Conservation (phyloP, 148 eudicot species). For the Salicornia ramosissima region DNA sequence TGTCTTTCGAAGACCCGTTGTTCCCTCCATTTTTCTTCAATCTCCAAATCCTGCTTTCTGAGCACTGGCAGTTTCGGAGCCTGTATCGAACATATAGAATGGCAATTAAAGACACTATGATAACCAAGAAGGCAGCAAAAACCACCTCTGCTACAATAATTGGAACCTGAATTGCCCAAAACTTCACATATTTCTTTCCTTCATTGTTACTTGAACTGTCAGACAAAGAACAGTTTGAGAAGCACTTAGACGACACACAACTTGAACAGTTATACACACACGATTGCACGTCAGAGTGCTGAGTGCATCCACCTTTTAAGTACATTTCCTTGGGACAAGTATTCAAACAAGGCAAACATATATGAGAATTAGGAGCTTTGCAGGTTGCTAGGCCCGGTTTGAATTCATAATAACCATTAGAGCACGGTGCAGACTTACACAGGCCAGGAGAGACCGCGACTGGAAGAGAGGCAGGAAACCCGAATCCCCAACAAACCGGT, state of each 20-base stretch:
- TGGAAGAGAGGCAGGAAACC: slow-evolving; percentile 64
- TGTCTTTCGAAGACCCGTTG: slow-evolving; percentile 35
- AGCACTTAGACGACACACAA: slow-evolving; percentile 56
- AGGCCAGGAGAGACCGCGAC: slow-evolving; percentile 61
- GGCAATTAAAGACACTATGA: slow-evolving; percentile 47
- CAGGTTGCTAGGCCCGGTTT: slow-evolving; percentile 49
- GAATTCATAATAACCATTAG: slow-evolving; percentile 43
- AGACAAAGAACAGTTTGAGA: slow-evolving; percentile 41
- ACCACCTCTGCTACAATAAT: slow-evolving; percentile 63
- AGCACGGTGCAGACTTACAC: slow-evolving; percentile 51
- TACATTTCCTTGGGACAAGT: slow-evolving; percentile 63
- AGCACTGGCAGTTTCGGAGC: slow-evolving; percentile 68
- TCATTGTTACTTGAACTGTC: slow-evolving; percentile 4
- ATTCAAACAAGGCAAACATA: slow-evolving; percentile 65
- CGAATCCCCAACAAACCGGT: slow-evolving; percentile 80
- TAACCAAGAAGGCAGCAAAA: slow-evolving; percentile 57
- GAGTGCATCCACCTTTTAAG: slow-evolving; percentile 37
- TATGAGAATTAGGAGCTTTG: slow-evolving; percentile 40
- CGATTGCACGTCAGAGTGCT: slow-evolving; percentile 32
- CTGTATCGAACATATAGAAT: slow-evolving; percentile 58
- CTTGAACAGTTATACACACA: slow-evolving; percentile 63
- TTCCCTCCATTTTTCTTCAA: slow-evolving; percentile 29
- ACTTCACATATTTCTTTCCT: slow-evolving; percentile 37
- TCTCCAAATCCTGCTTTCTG: slow-evolving; percentile 30
- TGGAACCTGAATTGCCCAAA: slow-evolving; percentile 73